phyloP scores from a whole-genome alignment of 1,139 yeast genomes.

The Candida tetrigidarum region DNA sequence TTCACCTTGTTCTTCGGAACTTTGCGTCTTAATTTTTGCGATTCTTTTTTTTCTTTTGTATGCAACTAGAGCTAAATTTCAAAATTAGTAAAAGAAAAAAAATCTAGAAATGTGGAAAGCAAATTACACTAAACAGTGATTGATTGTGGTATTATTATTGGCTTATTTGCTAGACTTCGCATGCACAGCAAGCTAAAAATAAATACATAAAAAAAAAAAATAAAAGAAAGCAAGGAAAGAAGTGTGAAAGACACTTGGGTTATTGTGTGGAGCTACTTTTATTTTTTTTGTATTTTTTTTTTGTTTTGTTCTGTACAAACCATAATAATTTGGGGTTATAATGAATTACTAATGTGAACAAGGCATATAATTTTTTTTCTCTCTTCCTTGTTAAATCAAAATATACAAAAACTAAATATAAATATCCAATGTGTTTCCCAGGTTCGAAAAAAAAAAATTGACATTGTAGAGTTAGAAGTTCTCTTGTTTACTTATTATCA shows the following conservation, averaged over 20 bases:
- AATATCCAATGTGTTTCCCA: constrained; percentile 3
- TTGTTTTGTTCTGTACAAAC: constrained; percentile 1
- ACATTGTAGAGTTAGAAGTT: background rate
- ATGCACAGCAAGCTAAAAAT: constrained; percentile 3
- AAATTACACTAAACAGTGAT: constrained; percentile 3
- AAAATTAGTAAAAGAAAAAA: background rate
- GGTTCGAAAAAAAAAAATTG: background rate
- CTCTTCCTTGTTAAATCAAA: background rate
- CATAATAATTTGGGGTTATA: constrained; percentile 5
- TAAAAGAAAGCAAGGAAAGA: background rate
- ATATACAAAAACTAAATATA: constrained; percentile 2
- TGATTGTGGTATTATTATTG: background rate
- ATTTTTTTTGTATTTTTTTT: constrained; percentile 1
- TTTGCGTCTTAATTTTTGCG: background rate
- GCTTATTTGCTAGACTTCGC: background rate
- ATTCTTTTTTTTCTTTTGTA: background rate
- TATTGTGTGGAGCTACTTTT: too few relatives aligned
- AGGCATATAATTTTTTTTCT: background rate
- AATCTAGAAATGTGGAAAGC: constrained; percentile 5
- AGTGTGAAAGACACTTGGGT: background rate
- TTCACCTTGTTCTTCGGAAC: background rate
- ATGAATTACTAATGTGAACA: constrained; percentile 1
- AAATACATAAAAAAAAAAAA: background rate
- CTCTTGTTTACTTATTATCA: background rate
- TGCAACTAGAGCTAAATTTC: background rate